Evolutionary conservation across 306 rosid species (phyloP), one percentile per base, ranked within the genome.

Genomic region (Vachellia pachyceras): DNA sequence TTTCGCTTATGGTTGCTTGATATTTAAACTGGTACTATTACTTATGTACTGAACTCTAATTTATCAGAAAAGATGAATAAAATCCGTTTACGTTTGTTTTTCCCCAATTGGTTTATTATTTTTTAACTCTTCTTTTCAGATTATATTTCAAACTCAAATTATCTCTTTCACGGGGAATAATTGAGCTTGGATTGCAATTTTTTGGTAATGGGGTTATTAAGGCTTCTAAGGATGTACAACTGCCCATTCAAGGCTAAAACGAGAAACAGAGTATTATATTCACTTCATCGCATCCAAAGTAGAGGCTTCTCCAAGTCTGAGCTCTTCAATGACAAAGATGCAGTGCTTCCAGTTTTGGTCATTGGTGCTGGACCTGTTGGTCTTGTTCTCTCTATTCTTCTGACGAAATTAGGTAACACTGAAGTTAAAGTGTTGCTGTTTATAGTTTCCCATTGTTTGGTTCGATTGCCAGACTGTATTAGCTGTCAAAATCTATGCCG

Each of bases 291-390:
- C 60, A 36, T 82, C 45, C 92, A 86, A 74, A 71, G 75, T 6
- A 90, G 98, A 87, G 80, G 87, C 79, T 79, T 89, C 69, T 90
- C 95, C 25, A 80, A 79, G 76, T 74, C 86, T 7, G 74, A 82
- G 84, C 66, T 73, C 71, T 82, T 80, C 81, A 65, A 78, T 50
- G 85, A 86, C 79, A 83, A 85, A 23, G 85, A 87, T 82, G 55
- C 80, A 13, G 84, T 86, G 83, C 88, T 89, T 87, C 98, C 97
- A 17, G 96, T 94, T 87, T 85, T 94, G 67, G 91, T 94, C 17
- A 85, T 92, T 45, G 98, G 97, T 25, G 96, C 98, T 37, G 97
- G 97, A 66, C 97, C 98, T 77, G 98, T 92, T 61, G 97, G 98
- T 82, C 97, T 94, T 63, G 92, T 89, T 78, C 96, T 92, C 74